Conservation (phyloP, 148 eudicot species). For the Camellia granthamiana region DNA sequence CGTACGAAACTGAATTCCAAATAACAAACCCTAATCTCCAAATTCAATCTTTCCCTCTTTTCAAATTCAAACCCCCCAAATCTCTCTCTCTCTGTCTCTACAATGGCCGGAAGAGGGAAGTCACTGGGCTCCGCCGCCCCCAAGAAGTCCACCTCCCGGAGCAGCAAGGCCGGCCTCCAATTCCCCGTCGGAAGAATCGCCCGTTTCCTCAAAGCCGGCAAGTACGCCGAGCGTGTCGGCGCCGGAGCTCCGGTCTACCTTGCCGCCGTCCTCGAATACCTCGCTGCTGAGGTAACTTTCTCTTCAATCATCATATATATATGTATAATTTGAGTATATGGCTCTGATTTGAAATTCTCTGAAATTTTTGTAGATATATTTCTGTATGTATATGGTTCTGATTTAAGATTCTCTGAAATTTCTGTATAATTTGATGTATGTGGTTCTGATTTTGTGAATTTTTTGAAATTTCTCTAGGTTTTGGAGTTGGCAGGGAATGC, state of each 20-base stretch:
- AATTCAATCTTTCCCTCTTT: neutral
- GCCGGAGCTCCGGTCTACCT: slow-evolving; percentile 17
- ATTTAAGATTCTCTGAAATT: neutral
- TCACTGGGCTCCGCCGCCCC: neutral
- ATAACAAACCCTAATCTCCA: neutral
- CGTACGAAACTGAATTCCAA: neutral
- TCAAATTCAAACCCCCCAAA: neutral
- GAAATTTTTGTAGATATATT: neutral
- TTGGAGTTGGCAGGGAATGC: slow-evolving; percentile 3
- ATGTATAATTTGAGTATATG: neutral
- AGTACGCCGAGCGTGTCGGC: slow-evolving; percentile 13
- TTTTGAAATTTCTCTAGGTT: neutral
- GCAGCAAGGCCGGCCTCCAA: slow-evolving; percentile 14
- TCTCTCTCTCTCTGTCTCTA: neutral
- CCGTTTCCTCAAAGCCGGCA: slow-evolving; percentile 12
- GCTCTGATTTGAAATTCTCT: neutral
- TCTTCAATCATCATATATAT: neutral
- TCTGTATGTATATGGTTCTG: neutral
- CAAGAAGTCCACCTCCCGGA: slow-evolving; percentile 9
- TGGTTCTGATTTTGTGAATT: neutral
- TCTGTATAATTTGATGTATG: neutral
- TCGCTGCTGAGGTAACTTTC: slow-evolving; percentile 1
- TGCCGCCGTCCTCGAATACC: slow-evolving; percentile 15
- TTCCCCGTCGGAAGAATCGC: slow-evolving; percentile 13
- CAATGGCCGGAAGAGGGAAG: slow-evolving; percentile 10